These are phyloP conservation scores for Viridothelium virens DNA, from an alignment of 495 filamentous ascomycete species.

Conservation along the genomic window DNA sequence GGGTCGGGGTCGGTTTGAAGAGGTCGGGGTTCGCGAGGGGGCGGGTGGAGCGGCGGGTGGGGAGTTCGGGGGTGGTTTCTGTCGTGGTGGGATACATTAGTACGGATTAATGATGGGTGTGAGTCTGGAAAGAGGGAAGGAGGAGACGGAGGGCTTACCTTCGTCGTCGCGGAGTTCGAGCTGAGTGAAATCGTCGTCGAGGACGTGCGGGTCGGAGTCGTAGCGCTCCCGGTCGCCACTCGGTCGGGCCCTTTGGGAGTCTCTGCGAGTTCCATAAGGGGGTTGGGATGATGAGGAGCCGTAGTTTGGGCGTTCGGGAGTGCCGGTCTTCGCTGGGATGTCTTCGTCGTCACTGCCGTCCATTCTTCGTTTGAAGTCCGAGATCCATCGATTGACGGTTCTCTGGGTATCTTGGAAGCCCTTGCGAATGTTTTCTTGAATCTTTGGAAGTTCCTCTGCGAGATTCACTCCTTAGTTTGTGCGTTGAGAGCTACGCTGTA, in stretches of 20 bases:
- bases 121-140: neutral
- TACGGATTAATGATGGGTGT: no score
- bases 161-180: conserved; percentile 75
- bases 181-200: conserved; percentile 84
- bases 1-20: conserved; percentile 63
- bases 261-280: conserved; percentile 47
- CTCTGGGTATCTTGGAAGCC: conserved; percentile 91
- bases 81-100: neutral
- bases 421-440: conserved; percentile 87
- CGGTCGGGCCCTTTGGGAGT: conserved; percentile 49
- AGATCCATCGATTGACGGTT: conserved; percentile 89
- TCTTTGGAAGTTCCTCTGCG: conserved; percentile 82
- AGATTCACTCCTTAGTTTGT: conserved; percentile 19
- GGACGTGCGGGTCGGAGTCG: conserved; percentile 86
- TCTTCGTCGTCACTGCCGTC: conserved; percentile 72
- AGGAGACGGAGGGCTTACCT: conserved; percentile 39
- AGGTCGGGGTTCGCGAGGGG: conserved; percentile 71
- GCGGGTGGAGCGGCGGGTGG: conserved; percentile 37
- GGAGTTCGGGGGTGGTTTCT: conserved; percentile 17
- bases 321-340: conserved; percentile 14
- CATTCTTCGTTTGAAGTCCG: conserved; percentile 78
- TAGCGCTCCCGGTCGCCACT: conserved; percentile 83
- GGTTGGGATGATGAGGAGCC: conserved; percentile 37
- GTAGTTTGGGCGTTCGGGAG: conserved; percentile 38
- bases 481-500: neutral